phyloP scores from a whole-genome alignment of 768 basidiomycete species.

The Lactarius psammicola region DNA sequence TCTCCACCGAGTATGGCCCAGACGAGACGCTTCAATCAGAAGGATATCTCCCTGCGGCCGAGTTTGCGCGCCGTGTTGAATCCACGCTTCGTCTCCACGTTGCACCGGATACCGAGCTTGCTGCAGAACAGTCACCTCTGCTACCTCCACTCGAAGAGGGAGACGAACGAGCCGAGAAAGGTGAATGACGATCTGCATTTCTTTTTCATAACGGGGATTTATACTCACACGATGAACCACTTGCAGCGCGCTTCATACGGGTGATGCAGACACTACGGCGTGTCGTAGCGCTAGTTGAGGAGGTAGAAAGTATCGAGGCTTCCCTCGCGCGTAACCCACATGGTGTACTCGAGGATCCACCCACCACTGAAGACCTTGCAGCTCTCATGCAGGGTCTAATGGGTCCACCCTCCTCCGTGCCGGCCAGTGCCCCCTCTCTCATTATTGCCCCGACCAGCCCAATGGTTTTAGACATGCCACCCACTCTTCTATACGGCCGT shows the following conservation, averaged over 20 bases:
- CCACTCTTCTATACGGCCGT: slow-evolving; percentile 1
- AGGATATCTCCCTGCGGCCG: not conserved
- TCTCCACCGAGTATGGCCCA: not conserved
- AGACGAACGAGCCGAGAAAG: slow-evolving; percentile 4
- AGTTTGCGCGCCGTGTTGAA: not conserved
- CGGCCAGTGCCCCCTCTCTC: not conserved
- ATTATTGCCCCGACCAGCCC: slow-evolving; percentile 5
- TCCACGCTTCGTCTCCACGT: slow-evolving; percentile 1
- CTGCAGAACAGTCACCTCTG: slow-evolving; percentile 5
- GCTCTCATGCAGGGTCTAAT: slow-evolving; percentile 18
- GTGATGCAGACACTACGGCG: slow-evolving; percentile 14
- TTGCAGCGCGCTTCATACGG: slow-evolving; percentile 9
- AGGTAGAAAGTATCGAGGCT: slow-evolving; percentile 3
- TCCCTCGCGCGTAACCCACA: slow-evolving; percentile 4
- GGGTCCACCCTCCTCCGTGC: not conserved
- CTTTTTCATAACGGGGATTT: not conserved
- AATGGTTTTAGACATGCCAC: not conserved
- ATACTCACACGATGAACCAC: not conserved
- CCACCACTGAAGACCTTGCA: slow-evolving; percentile 8
- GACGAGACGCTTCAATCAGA: slow-evolving; percentile 5
- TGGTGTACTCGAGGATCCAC: slow-evolving; percentile 21
- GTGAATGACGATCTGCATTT: not conserved
- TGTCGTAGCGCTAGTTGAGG: slow-evolving; percentile 19
- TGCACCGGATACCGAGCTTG: slow-evolving; percentile 5
- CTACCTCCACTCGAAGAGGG: slow-evolving; percentile 6